These are phyloP conservation scores for Forsythia suspensa DNA, from an alignment of 257 asterid species.

Conservation along the genomic window DNA sequence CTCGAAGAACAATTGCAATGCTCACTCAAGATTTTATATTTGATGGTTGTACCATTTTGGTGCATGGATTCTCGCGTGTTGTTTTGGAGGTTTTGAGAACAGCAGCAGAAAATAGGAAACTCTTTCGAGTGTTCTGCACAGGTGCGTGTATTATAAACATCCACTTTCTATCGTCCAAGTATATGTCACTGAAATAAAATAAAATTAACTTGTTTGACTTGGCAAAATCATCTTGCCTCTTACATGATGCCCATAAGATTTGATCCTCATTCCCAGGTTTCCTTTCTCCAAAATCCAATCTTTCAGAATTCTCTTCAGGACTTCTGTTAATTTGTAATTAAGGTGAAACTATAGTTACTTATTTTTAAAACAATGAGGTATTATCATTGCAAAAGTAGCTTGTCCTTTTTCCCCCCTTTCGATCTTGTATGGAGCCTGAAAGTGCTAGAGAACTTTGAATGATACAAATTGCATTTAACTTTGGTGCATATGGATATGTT, in stretches of 20 bases:
- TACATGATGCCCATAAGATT: background rate
- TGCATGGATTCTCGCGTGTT: constrained; percentile 92
- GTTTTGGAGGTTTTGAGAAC: constrained; percentile 78
- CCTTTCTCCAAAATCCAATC: background rate
- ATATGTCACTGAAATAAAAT: background rate
- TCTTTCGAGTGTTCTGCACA: constrained; percentile 80
- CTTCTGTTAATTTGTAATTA: background rate
- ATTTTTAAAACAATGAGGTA: constrained; percentile 2
- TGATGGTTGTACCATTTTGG: constrained; percentile 92
- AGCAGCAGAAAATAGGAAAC: constrained; percentile 71
- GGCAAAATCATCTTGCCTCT: background rate
- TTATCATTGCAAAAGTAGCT: background rate
- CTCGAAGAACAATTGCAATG: constrained; percentile 79
- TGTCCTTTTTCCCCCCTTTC: background rate
- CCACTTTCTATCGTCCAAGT: background rate
- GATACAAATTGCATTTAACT: background rate
- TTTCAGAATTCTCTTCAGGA: background rate
- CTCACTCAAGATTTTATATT: constrained; percentile 87
- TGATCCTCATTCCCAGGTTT: background rate
- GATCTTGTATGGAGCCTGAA: constrained; percentile 8
- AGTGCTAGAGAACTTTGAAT: background rate
- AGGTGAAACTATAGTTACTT: background rate
- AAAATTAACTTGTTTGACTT: too few relatives aligned
- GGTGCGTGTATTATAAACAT: constrained; percentile 39
- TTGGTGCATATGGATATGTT: background rate